Base-by-base conservation (phyloP, 1,284 basidiomycete species). In the Tilletia walkeri region DNA sequence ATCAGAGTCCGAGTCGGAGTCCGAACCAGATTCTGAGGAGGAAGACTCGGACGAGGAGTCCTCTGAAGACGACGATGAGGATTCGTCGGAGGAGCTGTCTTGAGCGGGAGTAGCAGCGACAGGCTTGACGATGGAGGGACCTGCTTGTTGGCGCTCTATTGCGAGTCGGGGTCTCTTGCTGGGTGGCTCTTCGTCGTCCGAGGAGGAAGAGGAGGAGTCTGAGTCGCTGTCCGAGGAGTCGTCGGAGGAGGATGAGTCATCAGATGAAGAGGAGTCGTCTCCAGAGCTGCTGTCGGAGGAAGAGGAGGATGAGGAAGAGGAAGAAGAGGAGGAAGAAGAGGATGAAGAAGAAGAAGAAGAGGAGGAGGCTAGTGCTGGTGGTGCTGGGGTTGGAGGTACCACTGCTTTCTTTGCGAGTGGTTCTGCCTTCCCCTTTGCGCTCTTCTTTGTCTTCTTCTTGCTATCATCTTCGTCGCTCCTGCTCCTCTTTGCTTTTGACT, bases 221-320 rank as follows among this genome's bases (percentile, higher is more conserved):
- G 73, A 12, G 84, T 83, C 41, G 41, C 14, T 14, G 9, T 45
- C 41, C 41, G 6, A 7, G 41, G 6, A 7, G 41, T 7, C 6
- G 14, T 53, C 59, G 20, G 0, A 4, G 30, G 66, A 69, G 48
- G 7, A 7, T 72, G 73, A 12, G 84, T 18, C 16, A n/a, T 53
- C 50, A n/a, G 50, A 79, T 1, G 80, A 78, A 12, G 80, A 76
- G 4, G 72, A 66, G 18, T 85, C 84, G 1, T 67, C 48, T 41
- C 48, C 72, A 63, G 75, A 72, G 18, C 68, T 69, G 68, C 68
- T 69, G n/a, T 41, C 63, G 14, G 38, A 30, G 4, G 63, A 65
- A 16, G 59, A 63, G 2, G 54, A 56, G 1, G 54, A 56, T 0
- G 63, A 65, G 4, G 59, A 63, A 1, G 54, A 56, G 1, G 54